Base-by-base conservation (phyloP, 306 rosid species). In the Astragalus glycyphyllos region DNA sequence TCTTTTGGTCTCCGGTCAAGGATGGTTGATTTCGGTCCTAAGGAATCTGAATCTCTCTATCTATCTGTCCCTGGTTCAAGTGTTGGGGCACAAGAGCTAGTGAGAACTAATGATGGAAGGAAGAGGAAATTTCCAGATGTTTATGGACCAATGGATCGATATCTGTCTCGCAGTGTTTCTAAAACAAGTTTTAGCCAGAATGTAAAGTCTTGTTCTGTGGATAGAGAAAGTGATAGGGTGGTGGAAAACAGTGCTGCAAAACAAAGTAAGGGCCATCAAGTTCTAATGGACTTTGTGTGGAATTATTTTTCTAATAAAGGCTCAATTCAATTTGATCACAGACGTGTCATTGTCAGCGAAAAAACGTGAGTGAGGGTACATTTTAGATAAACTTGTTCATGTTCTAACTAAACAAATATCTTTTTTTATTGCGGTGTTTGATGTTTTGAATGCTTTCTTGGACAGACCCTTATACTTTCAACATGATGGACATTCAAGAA, bases 401-500 rank as follows among this genome's bases (percentile, higher is more conserved):
- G 57, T 69, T 56, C 42, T 48, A 49, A 48, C 16, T 53, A 35
- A n/a, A 66, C 46, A 80, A 70, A 44, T 42, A 54, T 65, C 41
- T 37, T 40, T 74, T 29, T 69, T 76, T 66, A 48, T 60, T 65
- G 42, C 58, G 58, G 74, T 75, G 58, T 76, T 72, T 62, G 68
- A 83, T 68, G 58, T 60, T 62, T 79, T 31, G 8, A 67, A 53
- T n/a, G 70, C 46, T 84, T 74, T 42, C 68, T 65, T 85, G 72
- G 44, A 14, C 90, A 90, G 96, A 72, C 94, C 96, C 42, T 81
- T 93, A 84, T 90, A 88, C 81, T 90, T 93, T 67, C 97, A 93
- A 79, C 97, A 93, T 56, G 93, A 93, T 58, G 98, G 97, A 14
- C 98, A 93, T 86, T 93, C 97, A 10, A 88, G 96, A 85, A 90